Evolutionary conservation across 2,329 filamentous ascomycete species (phyloP).

Genomic region (Aspergillus quadrilineatus): DNA sequence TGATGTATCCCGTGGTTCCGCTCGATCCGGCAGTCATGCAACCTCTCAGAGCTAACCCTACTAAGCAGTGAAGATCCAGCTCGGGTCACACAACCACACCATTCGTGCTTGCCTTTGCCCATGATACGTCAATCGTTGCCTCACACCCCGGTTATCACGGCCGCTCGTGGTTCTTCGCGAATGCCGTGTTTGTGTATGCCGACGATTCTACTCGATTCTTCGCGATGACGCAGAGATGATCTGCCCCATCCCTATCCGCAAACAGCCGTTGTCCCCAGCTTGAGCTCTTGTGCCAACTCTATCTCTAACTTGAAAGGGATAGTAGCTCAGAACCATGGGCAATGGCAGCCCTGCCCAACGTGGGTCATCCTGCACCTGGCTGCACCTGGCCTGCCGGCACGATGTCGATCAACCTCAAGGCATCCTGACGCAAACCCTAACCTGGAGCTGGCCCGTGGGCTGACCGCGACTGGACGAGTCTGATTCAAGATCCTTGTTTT

Average conservation of each 20-base stretch:
- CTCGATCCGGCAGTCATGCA: constrained; percentile 2
- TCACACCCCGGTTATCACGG: neutral
- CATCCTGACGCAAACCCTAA: constrained; percentile 16
- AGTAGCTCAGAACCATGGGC: neutral
- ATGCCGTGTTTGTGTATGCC: neutral
- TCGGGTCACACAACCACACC: constrained; percentile 3
- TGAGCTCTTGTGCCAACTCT: neutral
- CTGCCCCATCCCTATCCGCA: neutral
- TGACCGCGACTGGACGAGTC: constrained; percentile 5
- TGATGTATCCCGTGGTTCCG: constrained; percentile 1
- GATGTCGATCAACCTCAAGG: constrained; percentile 3
- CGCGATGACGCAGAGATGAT: constrained; percentile 4
- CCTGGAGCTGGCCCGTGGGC: constrained; percentile 6
- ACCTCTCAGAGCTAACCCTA: neutral
- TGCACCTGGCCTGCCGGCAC: neutral
- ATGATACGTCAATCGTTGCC: neutral
- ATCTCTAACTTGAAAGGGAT: neutral
- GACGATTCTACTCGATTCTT: neutral
- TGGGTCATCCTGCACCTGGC: constrained; percentile 10
- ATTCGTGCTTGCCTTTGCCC: neutral
- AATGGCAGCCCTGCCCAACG: neutral
- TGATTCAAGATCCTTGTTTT: neutral
- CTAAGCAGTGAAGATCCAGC: neutral
- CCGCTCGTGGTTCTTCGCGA: neutral
- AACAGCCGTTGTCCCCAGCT: neutral